Evolutionary conservation across 2,329 filamentous ascomycete genomes (phyloP), one percentile per base, ranked within the genome.

Genomic region (Cyphellophora attinorum): DNA sequence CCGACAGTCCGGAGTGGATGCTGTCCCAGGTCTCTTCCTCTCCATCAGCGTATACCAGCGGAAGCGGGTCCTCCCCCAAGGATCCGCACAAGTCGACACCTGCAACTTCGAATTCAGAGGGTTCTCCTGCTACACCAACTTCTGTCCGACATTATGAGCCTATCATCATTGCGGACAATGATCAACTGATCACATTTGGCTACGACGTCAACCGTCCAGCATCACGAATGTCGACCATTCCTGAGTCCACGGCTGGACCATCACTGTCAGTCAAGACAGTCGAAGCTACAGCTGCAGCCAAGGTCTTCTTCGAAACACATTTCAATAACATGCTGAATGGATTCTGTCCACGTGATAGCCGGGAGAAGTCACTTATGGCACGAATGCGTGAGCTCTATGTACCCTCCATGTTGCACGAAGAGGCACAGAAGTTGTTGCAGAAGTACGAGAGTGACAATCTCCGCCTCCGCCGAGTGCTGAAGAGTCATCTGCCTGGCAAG

Each of bases 291-390:
- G 77, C 85, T 0, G 80, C 84, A 0, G 81, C 85, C 28, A 95
- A 93, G 55, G 75, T 93, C 13, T 93, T 77, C 49, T 70, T 96
- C 6, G 91, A 96, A 56, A 85, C 78, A 0, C 75, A 88, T 49
- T 95, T 83, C 62, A 80, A 88, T 47, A 65, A 76, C n/a, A 56
- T 85, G 5, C 64, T 85, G 2, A 60, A 62, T 4, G 65, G 64
- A 16, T 60, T 67, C 2, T 72, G 70, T 3, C 67, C 76, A 35
- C 74, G 83, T 1, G 70, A 71, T 1, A 53, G 78, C 35, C 74
- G 84, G 3, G 65, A 71, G 19, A 64, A 69, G 25, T 67, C 75
- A 32, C 60, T 89, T 14, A 79, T 86, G 50, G 60, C 64, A 6
- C 69, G 76, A 17, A 64, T 95, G 6, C 71, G 23, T 21, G 21